Conservation (phyloP, 2,329 filamentous ascomycete genomes). For the Escovopsis sp. region DNA sequence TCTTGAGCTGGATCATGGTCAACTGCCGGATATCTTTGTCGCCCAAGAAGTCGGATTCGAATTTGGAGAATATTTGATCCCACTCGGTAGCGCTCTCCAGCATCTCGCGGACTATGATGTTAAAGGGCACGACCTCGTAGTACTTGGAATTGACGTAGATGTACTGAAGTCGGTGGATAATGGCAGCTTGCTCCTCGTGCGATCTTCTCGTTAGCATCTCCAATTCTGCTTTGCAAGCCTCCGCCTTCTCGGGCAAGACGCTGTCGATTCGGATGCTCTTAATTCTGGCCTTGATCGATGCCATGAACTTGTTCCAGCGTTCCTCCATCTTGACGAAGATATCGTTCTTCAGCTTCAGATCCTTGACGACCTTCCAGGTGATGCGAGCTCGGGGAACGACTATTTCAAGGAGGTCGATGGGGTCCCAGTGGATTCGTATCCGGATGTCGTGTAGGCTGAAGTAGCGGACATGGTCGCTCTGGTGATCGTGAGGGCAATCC, state of each 20-base stretch:
- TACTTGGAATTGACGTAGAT: slow-evolving; percentile 90
- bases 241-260: slow-evolving; percentile 73
- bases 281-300: slow-evolving; percentile 69
- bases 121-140: slow-evolving; percentile 91
- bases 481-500: slow-evolving; percentile 75
- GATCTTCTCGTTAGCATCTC: slow-evolving; percentile 64
- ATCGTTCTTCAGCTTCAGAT: slow-evolving; percentile 84
- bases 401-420: slow-evolving; percentile 85
- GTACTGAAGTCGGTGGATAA: slow-evolving; percentile 68
- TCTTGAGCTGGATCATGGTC: slow-evolving; percentile 82
- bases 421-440: slow-evolving; percentile 81
- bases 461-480: slow-evolving; percentile 81
- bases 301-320: slow-evolving; percentile 73
- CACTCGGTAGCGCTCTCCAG: slow-evolving; percentile 87
- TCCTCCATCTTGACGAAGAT: slow-evolving; percentile 71
- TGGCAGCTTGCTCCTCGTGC: slow-evolving; percentile 63
- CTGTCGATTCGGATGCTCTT: slow-evolving; percentile 85
- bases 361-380: slow-evolving; percentile 96
- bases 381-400: slow-evolving; percentile 80
- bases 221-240: slow-evolving; percentile 68
- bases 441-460: slow-evolving; percentile 81
- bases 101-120: slow-evolving; percentile 74
- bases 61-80: slow-evolving; percentile 81
- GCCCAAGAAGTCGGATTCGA: slow-evolving; percentile 85
- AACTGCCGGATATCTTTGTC: slow-evolving; percentile 92